Conservation (phyloP, 768 basidiomycete species). For the Tulasnella sp. region DNA sequence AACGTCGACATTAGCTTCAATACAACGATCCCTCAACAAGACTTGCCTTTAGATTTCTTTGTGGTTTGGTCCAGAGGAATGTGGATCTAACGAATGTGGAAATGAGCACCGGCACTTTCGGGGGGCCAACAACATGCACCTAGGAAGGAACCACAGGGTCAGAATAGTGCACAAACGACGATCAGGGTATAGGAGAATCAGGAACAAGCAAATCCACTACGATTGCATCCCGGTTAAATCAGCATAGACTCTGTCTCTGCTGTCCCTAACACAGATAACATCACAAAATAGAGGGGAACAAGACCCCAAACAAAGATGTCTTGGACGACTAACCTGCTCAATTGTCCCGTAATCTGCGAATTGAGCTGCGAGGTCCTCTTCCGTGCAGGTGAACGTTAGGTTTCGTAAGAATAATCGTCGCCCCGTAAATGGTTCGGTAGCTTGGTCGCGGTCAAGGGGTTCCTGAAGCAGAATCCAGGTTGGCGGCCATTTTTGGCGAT, state of each 20-base stretch:
- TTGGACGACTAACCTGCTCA: conserved; percentile 47
- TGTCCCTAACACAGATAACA: conserved; percentile 46
- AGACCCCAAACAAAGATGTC: background rate
- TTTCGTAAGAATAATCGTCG: conserved; percentile 94
- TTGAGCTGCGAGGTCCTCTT: conserved; percentile 49
- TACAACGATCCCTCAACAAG: background rate
- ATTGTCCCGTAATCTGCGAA: conserved; percentile 62
- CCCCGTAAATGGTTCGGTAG: conserved; percentile 47
- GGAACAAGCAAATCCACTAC: conserved; percentile 23
- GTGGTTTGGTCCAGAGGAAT: conserved; percentile 39
- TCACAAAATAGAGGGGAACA: conserved; percentile 23
- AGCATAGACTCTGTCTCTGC: conserved; percentile 42
- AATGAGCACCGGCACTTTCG: background rate
- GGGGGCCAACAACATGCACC: background rate
- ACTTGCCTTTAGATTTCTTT: conserved; percentile 35
- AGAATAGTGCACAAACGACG: background rate
- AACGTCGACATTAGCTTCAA: background rate
- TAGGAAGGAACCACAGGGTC: background rate
- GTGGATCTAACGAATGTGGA: conserved; percentile 34
- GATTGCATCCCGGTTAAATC: conserved; percentile 49
- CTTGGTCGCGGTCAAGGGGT: conserved; percentile 18
- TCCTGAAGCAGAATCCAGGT: background rate
- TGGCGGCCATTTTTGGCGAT: background rate
- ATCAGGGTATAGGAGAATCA: conserved; percentile 28
- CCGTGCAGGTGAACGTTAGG: conserved; percentile 72